Percentiles rank a stretch among this genome's conserved stretches.
These are phyloP conservation scores for Colletotrichum godetiae DNA, from an alignment of 2,329 filamentous ascomycete species.

Conservation along the genomic window DNA sequence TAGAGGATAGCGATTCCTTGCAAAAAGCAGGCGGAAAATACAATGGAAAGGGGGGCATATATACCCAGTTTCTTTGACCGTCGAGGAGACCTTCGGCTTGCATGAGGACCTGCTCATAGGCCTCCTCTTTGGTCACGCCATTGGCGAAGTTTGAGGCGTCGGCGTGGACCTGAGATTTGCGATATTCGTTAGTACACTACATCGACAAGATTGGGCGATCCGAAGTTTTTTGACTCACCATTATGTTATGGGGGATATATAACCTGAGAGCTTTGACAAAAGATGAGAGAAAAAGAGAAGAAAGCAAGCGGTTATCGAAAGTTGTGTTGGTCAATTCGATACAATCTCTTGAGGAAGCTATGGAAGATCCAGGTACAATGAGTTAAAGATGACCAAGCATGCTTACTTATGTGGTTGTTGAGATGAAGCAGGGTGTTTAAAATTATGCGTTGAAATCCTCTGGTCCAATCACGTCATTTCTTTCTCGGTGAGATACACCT, in stretches of 20 bases:
- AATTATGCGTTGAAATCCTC: conserved; percentile 31
- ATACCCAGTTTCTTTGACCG: conserved; percentile 85
- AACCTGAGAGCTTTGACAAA: no score
- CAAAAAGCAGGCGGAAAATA: no score
- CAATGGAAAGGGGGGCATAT: no score
- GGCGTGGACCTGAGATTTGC: conserved; percentile 72
- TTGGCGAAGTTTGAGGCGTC: conserved; percentile 79
- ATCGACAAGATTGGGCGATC: no score
- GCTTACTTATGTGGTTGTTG: background rate
- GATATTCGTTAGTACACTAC: background rate
- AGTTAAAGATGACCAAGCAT: background rate
- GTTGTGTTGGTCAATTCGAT: no score
- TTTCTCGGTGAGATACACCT: conserved; percentile 14
- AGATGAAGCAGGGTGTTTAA: background rate
- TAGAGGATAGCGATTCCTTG: no score
- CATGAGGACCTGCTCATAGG: conserved; percentile 78
- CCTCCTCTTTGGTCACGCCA: conserved; percentile 76
- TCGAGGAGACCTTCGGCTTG: conserved; percentile 77
- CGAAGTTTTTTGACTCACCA: no score
- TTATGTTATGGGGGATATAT: no score
- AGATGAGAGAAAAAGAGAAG: no score
- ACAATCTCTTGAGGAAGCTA: no score
- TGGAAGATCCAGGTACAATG: no score
- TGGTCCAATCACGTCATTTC: conserved; percentile 32
- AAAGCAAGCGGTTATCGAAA: no score